These are phyloP conservation scores for Cutaneotrichosporon sp. DNA, from an alignment of 1,284 basidiomycete species.

Conservation along the genomic window DNA sequence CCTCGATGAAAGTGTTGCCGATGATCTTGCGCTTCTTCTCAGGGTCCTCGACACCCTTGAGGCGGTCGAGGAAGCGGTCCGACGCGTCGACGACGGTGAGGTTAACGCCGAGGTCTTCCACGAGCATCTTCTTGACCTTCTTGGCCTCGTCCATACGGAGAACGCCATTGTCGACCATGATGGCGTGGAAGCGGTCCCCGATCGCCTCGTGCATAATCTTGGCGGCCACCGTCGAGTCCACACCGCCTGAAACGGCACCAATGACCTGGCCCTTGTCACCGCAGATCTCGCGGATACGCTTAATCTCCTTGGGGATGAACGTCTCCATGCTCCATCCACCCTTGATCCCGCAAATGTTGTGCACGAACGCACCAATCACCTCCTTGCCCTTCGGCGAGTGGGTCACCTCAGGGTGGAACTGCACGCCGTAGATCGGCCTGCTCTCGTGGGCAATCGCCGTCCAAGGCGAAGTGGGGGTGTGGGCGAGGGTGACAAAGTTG, in stretches of 20 bases:
- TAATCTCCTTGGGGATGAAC: slow-evolving; percentile 96
- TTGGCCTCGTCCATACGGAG: slow-evolving; percentile 84
- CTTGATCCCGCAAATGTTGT: slow-evolving; percentile 76
- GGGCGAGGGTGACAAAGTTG: slow-evolving; percentile 82
- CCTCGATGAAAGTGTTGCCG: slow-evolving; percentile 97
- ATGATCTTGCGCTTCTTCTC: slow-evolving; percentile 98
- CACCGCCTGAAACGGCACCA: slow-evolving; percentile 95
- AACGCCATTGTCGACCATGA: slow-evolving; percentile 99
- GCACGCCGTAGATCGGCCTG: slow-evolving; percentile 91
- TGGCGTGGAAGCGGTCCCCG: slow-evolving; percentile 96
- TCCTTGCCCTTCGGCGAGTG: slow-evolving; percentile 87
- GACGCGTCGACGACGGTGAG: slow-evolving; percentile 94
- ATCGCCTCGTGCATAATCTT: slow-evolving; percentile 99
- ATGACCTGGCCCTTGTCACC: slow-evolving; percentile 93
- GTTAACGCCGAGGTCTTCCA: slow-evolving; percentile 90
- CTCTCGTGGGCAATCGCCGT: slow-evolving; percentile 89
- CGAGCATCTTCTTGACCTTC: slow-evolving; percentile 95
- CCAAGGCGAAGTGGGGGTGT: slow-evolving; percentile 81
- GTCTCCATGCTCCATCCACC: slow-evolving; percentile 94
- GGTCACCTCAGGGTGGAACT: slow-evolving; percentile 99
- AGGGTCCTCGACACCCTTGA: slow-evolving; percentile 89
- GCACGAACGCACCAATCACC: slow-evolving; percentile 82
- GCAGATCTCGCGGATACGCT: slow-evolving; percentile 89
- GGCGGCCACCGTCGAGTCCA: slow-evolving; percentile 96
- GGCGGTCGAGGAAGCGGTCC: slow-evolving; percentile 82